These are phyloP conservation scores for Apiospora koreana DNA, from an alignment of 2,329 filamentous ascomycete species.

Conservation along the genomic window DNA sequence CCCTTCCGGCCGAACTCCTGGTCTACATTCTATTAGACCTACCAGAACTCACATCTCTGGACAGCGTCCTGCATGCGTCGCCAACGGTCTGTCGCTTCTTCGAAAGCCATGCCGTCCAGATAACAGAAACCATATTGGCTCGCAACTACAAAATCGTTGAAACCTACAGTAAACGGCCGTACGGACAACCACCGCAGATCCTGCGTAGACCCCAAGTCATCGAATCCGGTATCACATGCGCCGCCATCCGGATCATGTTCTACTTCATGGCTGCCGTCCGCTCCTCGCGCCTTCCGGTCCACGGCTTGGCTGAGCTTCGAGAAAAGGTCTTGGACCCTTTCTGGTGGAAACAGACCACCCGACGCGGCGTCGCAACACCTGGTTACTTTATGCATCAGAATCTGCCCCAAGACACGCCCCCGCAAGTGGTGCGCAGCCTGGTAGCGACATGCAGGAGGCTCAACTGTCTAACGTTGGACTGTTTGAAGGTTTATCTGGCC, in stretches of 20 bases:
- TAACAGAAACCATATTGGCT: neutral
- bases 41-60: neutral
- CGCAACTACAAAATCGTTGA: neutral
- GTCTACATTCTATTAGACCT: neutral
- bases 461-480: neutral
- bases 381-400: neutral
- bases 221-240: neutral
- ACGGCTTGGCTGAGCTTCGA: neutral
- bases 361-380: neutral
- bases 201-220: neutral
- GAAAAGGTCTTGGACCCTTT: neutral
- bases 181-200: neutral
- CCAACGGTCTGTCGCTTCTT: neutral
- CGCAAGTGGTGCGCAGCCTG: neutral
- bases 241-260: neutral
- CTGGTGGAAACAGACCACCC: neutral
- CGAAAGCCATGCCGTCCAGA: neutral
- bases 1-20: neutral
- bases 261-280: neutral
- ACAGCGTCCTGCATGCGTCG: neutral
- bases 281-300: neutral
- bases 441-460: neutral
- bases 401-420: neutral
- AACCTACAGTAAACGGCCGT: neutral
- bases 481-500: neutral